A percentile compares a stretch with the other conserved stretches of the same genome.
These are phyloP conservation scores for Anthoceros angustus DNA, from an alignment of 225 moss, liverwort and hornwort species.

Conservation along the genomic window DNA sequence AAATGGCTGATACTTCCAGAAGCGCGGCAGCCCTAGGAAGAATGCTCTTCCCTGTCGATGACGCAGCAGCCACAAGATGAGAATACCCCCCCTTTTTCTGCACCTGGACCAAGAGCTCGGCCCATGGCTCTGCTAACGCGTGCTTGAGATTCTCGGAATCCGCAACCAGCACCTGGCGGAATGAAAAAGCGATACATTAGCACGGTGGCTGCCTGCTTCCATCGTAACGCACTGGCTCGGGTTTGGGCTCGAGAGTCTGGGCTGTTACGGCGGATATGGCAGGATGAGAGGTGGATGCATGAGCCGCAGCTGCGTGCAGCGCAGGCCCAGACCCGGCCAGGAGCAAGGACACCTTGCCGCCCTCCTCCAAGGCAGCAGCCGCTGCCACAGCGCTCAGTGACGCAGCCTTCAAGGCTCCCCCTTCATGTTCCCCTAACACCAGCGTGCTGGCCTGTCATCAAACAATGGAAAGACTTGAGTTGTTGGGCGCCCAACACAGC, in stretches of 20 bases:
- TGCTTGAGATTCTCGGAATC: constrained; percentile 63
- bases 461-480: background rate
- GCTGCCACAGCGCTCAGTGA: constrained; percentile 57
- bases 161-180: constrained; percentile 57
- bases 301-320: constrained; percentile 54
- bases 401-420: constrained; percentile 43
- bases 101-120: constrained; percentile 42
- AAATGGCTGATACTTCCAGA: constrained; percentile 56
- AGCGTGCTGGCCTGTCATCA: constrained; percentile 41
- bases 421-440: constrained; percentile 73
- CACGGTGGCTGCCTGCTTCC: no score
- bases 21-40: constrained; percentile 77
- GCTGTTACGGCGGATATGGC: constrained; percentile 45
- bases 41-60: constrained; percentile 79
- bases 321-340: constrained; percentile 51
- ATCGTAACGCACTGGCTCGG: background rate
- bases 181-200: background rate
- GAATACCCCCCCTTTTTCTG: constrained; percentile 58
- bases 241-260: background rate
- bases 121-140: constrained; percentile 88
- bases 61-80: constrained; percentile 56
- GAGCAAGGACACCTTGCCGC: constrained; percentile 41
- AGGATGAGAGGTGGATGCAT: constrained; percentile 56
- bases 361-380: constrained; percentile 39
- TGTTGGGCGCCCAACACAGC: background rate